Evolutionary conservation across 257 asterid species (phyloP), one percentile per base, ranked within the genome.

Genomic region (Rubia yunnanensis): DNA sequence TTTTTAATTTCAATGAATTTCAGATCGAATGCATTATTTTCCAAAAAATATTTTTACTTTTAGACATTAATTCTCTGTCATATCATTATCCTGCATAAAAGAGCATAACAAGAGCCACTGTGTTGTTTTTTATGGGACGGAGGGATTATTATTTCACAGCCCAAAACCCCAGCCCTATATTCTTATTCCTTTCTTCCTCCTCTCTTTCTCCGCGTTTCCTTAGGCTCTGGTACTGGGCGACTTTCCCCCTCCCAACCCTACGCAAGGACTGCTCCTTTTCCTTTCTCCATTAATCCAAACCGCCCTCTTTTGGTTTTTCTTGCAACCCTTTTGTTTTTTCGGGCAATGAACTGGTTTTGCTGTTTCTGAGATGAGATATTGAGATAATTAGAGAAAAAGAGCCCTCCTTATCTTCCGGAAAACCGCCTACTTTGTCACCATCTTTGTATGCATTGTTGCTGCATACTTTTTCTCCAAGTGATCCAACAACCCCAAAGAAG

Each of bases 191-290:
- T n/a, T 15, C 26, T 27, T 34, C 27, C 18, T 18, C 24, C 8
- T 53, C 65, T 68, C 78, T 77, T 81, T 82, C 84, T 88, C 88
- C 87, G 88, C 97, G 88, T 83, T 78, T 70, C 92, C 89, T 81
- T 70, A 81, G 97, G 85, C 97, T 85, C 85, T 90, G 87, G 62
- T 82, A 78, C 74, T 85, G 97, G 95, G 97, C 80, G 97, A 64
- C 76, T 83, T 78, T 78, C 79, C 78, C 80, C 86, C 87, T 81
- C 74, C 58, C 14, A 10, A 7, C 59, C 59, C 59, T 28, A 11
- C 39, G 22, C 63, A 56, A 56, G 15, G 17, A 57, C 63, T 5
- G 11, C 3, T 23, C 18, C 31, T 26, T 22, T 52, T 10, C 59
- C 9, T 55, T 26, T 55, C 60, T 26, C 34, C 34, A 24, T 49